These are phyloP conservation scores for Coemansia sp. DNA, from an alignment of 192 early-diverging fungal genomes.

Conservation along the genomic window DNA sequence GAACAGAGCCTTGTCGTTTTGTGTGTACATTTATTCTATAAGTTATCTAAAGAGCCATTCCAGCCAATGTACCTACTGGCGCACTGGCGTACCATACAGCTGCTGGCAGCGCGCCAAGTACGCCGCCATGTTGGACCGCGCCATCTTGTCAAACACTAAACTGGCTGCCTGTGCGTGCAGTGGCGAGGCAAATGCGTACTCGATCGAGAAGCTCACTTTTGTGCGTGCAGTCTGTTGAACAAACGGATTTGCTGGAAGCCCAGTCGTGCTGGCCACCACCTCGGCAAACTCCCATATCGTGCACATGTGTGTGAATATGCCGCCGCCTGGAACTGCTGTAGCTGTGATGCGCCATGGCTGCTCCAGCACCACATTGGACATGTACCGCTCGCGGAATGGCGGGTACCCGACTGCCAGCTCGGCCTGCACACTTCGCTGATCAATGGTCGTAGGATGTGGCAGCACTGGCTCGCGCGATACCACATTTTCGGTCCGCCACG, in stretches of 20 bases:
- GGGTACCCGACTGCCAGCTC: constrained; percentile 82
- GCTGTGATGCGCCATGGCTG: constrained; percentile 64
- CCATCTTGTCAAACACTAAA: constrained; percentile 78
- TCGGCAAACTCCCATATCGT: constrained; percentile 43
- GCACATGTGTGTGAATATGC: constrained; percentile 39
- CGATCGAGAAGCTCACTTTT: constrained; percentile 70
- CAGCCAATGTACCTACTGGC: neutral
- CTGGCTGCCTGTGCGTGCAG: constrained; percentile 79
- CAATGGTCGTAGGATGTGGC: constrained; percentile 5
- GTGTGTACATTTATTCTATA: neutral
- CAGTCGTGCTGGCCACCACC: neutral
- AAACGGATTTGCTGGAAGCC: constrained; percentile 10
- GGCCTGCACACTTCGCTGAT: constrained; percentile 56
- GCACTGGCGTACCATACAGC: constrained; percentile 16
- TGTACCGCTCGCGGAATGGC: constrained; percentile 74
- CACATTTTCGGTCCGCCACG: constrained; percentile 5
- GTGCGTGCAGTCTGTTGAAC: neutral
- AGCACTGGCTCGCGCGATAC: constrained; percentile 6
- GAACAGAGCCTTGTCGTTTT: neutral
- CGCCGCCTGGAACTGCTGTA: constrained; percentile 34
- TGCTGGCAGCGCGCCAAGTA: constrained; percentile 35
- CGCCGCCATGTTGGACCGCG: constrained; percentile 46
- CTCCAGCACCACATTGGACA: constrained; percentile 70
- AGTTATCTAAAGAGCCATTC: neutral
- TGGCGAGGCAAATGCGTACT: constrained; percentile 79